Conservation (phyloP, 305 asterid genomes). For the Rubia tinctorum region DNA sequence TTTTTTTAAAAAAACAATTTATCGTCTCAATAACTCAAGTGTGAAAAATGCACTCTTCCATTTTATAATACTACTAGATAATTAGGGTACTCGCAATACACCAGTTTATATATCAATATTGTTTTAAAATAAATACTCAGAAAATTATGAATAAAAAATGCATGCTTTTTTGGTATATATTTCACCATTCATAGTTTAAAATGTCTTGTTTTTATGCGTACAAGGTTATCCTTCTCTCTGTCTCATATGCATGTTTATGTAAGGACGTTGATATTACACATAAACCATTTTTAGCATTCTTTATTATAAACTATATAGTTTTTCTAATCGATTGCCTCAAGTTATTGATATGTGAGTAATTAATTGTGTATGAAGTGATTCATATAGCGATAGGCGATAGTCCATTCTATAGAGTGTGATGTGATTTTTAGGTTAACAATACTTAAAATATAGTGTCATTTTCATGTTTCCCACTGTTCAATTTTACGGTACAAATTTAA, state of each 20-base stretch:
- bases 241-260: neutral
- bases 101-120: too few relatives aligned
- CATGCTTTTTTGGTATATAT: neutral
- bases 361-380: neutral
- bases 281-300: neutral
- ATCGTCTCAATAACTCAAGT: too few relatives aligned
- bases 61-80: too few relatives aligned
- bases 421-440: neutral
- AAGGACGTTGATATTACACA: neutral
- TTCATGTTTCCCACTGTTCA: neutral
- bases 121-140: too few relatives aligned
- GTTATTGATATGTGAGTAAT: neutral
- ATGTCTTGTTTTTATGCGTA: neutral
- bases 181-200: neutral
- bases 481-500: neutral
- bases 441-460: neutral
- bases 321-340: neutral
- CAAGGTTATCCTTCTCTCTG: slow-evolving; percentile 6
- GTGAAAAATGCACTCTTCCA: too few relatives aligned
- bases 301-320: neutral
- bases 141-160: neutral
- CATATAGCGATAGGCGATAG: neutral
- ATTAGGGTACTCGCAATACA: too few relatives aligned
- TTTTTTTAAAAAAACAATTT: too few relatives aligned
- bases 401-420: neutral